phyloP scores from a whole-genome alignment of 306 rosid genomes.

The Acacia confusa region DNA sequence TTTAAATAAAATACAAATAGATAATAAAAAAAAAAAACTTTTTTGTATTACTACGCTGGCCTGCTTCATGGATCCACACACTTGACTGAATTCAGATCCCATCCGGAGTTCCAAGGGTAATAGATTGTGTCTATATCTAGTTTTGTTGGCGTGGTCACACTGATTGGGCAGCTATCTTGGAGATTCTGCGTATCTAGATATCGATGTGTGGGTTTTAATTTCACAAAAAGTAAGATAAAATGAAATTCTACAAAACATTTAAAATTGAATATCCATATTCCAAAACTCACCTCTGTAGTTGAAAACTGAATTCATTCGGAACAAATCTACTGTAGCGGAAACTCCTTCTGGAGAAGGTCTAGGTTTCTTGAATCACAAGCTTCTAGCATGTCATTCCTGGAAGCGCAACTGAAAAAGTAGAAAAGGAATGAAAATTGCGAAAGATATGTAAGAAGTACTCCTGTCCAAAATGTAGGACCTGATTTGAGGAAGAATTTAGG shows the following conservation, averaged over 20 bases:
- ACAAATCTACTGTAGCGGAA: slow-evolving; percentile 57
- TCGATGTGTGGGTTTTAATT: background rate
- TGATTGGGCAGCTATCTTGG: background rate
- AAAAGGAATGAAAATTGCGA: background rate
- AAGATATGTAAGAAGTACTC: slow-evolving; percentile 5
- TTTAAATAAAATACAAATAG: background rate
- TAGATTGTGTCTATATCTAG: background rate
- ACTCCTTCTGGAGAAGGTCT: slow-evolving; percentile 93
- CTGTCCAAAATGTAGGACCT: too few relatives aligned
- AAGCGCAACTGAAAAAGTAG: slow-evolving; percentile 78
- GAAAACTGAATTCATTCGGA: background rate
- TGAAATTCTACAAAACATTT: background rate
- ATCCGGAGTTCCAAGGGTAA: slow-evolving; percentile 15
- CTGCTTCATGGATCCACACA: background rate
- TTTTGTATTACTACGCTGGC: background rate
- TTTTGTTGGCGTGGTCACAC: background rate
- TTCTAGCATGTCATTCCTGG: slow-evolving; percentile 89
- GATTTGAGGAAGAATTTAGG: too few relatives aligned
- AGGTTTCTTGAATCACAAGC: slow-evolving; percentile 93
- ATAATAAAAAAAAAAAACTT: background rate
- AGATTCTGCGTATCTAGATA: background rate
- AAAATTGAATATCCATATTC: background rate
- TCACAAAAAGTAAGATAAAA: background rate
- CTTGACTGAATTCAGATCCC: slow-evolving; percentile 8
- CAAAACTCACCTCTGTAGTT: background rate